Base-by-base conservation (phyloP, 345 rosid genomes). In the Diplotaxis tenuifolia region DNA sequence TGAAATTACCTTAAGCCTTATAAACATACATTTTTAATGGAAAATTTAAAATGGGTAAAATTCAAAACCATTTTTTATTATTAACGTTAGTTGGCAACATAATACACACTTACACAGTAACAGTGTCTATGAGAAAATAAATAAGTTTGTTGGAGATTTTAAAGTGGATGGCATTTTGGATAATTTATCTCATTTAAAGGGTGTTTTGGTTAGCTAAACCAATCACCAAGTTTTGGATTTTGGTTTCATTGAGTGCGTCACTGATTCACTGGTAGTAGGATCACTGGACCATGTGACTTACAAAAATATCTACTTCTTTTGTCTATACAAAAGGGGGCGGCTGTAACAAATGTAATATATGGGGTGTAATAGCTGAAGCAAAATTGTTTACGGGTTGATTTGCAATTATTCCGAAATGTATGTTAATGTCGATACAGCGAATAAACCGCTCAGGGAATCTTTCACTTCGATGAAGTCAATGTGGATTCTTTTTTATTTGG, bases 401-500 rank as follows among this genome's bases (percentile, higher is more conserved):
- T 65, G 63, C 7, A 77, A 65, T 34, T 65, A 50, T 50, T n/a
- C 58, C 3, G 7, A 19, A 57, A 55, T 1, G 0, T 31, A 54
- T 55, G 6, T 27, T 9, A 73, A 20, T 32, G 72, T 29, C 20
- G 22, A 61, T 23, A 49, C 3, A 36, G 56, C 57, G 36, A 64
- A 68, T 61, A 28, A 63, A 25, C 53, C 60, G 34, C 34, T 49
- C 49, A 31, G 12, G 54, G 75, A 70, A 76, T 70, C 66, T 55
- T 70, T 76, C 1, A 21, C 47, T 70, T 49, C 75, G 75, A 69
- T 55, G 65, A 75, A 62, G 27, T 70, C 80, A 71, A 65, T 71
- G 67, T 57, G 53, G 34, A 65, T 76, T 31, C 38, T 68, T 62
- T 22, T 31, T 36, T 31, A 21, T 40, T n/a, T 27, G 6, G 2